phyloP scores from a whole-genome alignment of 805 yeast species.

The Candida maris region DNA sequence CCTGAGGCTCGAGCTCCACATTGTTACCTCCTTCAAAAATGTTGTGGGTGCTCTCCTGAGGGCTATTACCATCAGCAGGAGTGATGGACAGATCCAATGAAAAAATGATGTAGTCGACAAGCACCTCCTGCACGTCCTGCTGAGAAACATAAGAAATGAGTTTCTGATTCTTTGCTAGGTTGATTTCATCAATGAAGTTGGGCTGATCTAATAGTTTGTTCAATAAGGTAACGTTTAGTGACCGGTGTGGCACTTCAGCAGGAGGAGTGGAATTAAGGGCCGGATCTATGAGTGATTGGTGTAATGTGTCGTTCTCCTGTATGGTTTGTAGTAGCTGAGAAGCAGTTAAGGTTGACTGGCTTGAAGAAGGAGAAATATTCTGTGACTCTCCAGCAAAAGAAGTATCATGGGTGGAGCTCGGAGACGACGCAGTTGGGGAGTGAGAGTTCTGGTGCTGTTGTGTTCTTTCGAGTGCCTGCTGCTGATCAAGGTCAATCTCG shows the following conservation, averaged over 20 bases:
- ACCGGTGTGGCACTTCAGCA: conserved; percentile 2
- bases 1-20: conserved; percentile 12
- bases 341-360: conserved; percentile 28
- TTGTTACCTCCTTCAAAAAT: conserved; percentile 23
- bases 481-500: conserved; percentile 36
- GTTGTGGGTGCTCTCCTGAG: conserved; percentile 4
- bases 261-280: conserved; percentile 1
- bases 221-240: conserved; percentile 26
- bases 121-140: conserved; percentile 27
- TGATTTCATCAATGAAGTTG: conserved; percentile 34
- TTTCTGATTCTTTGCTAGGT: conserved; percentile 32
- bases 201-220: conserved; percentile 35
- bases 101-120: conserved; percentile 29
- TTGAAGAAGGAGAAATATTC: conserved; percentile 19
- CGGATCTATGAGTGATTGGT: conserved; percentile 15
- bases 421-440: conserved; percentile 2
- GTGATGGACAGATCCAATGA: conserved; percentile 23
- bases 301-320: conserved; percentile 28
- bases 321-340: conserved; percentile 33
- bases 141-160: conserved; percentile 31
- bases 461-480: conserved; percentile 11
- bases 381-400: conserved; percentile 1
- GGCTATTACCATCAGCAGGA: conserved; percentile 5
- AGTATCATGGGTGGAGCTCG: conserved; percentile 2
- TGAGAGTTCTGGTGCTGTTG: conserved; percentile 2